Conservation (phyloP, 352 stramenopile genomes). For the Phytophthora hibernalis region DNA sequence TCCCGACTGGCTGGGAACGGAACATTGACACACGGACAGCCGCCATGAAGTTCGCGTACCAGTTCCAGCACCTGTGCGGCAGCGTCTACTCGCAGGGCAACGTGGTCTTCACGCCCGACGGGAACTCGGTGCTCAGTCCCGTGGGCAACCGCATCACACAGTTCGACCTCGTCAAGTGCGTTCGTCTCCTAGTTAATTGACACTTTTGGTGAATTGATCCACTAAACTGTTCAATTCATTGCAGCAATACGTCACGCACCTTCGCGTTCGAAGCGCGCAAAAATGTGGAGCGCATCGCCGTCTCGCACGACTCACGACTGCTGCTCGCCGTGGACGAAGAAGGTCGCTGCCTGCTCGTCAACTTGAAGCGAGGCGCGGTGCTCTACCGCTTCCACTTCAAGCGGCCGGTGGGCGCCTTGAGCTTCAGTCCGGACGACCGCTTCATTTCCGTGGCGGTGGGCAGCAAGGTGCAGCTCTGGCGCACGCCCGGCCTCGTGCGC, state of each 20-base stretch:
- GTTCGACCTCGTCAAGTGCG: slow-evolving; percentile 94
- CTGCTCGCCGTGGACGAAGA: slow-evolving; percentile 92
- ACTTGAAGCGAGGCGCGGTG: slow-evolving; percentile 89
- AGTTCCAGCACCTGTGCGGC: slow-evolving; percentile 94
- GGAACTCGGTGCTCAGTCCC: slow-evolving; percentile 92
- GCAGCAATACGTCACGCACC: slow-evolving; percentile 86
- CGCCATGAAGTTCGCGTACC: slow-evolving; percentile 90
- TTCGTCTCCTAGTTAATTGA: slow-evolving; percentile 7
- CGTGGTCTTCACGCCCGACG: slow-evolving; percentile 93
- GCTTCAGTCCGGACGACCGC: slow-evolving; percentile 90
- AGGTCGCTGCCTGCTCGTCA: slow-evolving; percentile 91
- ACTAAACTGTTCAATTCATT: slow-evolving; percentile 17
- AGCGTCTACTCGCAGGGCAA: slow-evolving; percentile 95
- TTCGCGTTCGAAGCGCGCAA: slow-evolving; percentile 93
- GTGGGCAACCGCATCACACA: slow-evolving; percentile 95
- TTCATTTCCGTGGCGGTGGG: slow-evolving; percentile 91
- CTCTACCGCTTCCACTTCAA: slow-evolving; percentile 96
- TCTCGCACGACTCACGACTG: slow-evolving; percentile 91
- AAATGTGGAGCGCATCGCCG: slow-evolving; percentile 87
- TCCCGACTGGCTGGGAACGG: not conserved
- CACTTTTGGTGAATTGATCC: not conserved
- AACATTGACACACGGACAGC: slow-evolving; percentile 12
- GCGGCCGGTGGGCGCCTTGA: slow-evolving; percentile 83
- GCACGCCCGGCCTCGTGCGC: slow-evolving; percentile 81
- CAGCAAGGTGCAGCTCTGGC: slow-evolving; percentile 94